phyloP scores from a whole-genome alignment of 73 alveolate species.

The Paramecium biaurelia region DNA sequence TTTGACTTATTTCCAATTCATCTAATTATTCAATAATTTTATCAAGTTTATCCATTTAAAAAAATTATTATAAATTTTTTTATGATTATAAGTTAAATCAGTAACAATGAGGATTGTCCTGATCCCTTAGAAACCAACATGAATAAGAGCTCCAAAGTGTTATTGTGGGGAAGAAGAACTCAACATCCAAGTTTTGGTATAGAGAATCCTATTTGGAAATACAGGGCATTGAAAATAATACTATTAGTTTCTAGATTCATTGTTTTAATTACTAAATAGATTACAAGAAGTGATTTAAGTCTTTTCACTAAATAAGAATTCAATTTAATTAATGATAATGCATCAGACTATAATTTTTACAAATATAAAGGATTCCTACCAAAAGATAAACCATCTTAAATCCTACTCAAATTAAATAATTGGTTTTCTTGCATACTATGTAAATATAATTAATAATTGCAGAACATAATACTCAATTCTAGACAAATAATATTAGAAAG shows the following conservation, averaged over 20 bases:
- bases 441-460: background rate
- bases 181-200: background rate
- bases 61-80: background rate
- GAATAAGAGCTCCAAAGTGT: background rate
- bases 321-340: background rate
- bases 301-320: background rate
- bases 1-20: slow-evolving; percentile 28
- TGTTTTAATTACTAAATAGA: background rate
- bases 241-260: background rate
- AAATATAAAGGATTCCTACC: background rate
- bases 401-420: background rate
- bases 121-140: background rate
- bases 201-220: background rate
- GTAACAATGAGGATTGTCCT: background rate
- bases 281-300: background rate
- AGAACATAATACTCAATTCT: background rate
- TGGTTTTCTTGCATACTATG: background rate
- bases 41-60: slow-evolving; percentile 34
- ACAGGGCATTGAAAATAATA: background rate
- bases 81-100: background rate
- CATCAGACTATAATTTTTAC: background rate
- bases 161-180: background rate
- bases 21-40: slow-evolving; percentile 22
- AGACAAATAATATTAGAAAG: background rate
- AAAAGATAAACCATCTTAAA: background rate